Conservation (phyloP, 352 stramenopile species). For the Phytophthora europaea region DNA sequence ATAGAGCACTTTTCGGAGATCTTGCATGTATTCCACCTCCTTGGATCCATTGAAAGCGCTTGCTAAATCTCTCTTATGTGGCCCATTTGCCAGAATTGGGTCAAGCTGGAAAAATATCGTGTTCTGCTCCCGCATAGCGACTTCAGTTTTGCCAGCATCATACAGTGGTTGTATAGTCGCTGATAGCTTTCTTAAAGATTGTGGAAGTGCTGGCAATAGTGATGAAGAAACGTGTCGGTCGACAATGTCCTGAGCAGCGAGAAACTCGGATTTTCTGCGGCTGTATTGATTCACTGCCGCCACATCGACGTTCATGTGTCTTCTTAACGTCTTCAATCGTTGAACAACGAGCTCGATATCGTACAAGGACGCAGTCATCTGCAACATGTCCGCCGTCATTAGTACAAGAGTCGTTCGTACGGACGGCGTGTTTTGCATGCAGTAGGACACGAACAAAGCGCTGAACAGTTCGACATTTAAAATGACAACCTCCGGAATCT, state of each 20-base stretch:
- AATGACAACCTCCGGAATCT: conserved; percentile 38
- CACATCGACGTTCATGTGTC: neutral
- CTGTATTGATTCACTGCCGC: neutral
- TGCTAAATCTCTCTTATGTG: neutral
- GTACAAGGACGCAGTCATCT: conserved; percentile 22
- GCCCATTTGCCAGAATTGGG: neutral
- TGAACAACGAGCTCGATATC: conserved; percentile 17
- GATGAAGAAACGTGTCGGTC: neutral
- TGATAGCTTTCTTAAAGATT: neutral
- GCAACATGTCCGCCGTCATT: conserved; percentile 13
- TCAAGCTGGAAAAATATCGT: conserved; percentile 1
- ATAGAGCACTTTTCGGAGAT: conserved; percentile 37
- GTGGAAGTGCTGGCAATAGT: neutral
- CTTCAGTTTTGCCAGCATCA: neutral
- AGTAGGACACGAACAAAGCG: conserved; percentile 47
- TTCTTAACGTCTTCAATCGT: conserved; percentile 4
- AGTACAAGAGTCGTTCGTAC: conserved; percentile 24
- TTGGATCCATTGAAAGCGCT: neutral
- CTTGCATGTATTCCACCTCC: conserved; percentile 22
- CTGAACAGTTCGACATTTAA: conserved; percentile 52
- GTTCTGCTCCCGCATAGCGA: neutral
- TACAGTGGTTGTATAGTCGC: neutral
- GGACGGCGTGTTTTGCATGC: conserved; percentile 50
- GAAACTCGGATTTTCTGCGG: neutral
- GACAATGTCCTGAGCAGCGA: conserved; percentile 14